phyloP scores from a whole-genome alignment of 257 asterid genomes.

The Petunia secreta region DNA sequence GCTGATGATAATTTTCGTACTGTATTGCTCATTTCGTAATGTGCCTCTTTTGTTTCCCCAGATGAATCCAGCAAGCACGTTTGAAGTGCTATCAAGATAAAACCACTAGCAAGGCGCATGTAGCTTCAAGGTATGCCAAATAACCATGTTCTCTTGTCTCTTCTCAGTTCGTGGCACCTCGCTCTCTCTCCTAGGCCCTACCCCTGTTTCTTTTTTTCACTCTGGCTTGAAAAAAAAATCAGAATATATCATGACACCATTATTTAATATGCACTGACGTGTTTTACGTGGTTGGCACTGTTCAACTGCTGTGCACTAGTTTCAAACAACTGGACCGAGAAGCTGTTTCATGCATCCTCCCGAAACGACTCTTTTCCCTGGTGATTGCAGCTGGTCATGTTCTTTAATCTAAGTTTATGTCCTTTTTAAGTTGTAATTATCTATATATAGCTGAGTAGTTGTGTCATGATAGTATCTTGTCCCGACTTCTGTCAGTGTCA shows the following conservation, averaged over 20 bases:
- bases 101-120: constrained; percentile 87
- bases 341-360: constrained; percentile 97
- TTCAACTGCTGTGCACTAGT: constrained; percentile 47
- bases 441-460: neutral
- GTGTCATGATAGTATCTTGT: constrained; percentile 2
- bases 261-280: neutral
- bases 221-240: neutral
- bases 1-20: neutral
- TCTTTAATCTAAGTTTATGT: neutral
- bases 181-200: neutral
- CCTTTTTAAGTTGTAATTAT: constrained; percentile 1
- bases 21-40: neutral
- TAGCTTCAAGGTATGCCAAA: constrained; percentile 71
- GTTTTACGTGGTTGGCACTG: constrained; percentile 30
- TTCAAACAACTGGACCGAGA: constrained; percentile 93
- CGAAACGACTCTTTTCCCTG: constrained; percentile 80
- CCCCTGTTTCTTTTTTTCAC: neutral
- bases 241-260: constrained; percentile 13
- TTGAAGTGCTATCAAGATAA: constrained; percentile 79
- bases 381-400: constrained; percentile 85
- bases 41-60: constrained; percentile 31
- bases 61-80: constrained; percentile 94
- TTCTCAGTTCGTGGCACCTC: constrained; percentile 13
- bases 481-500: constrained; percentile 34
- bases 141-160: neutral